phyloP scores from a whole-genome alignment of 208 protist genomes.

The Crithidia expoeki region DNA sequence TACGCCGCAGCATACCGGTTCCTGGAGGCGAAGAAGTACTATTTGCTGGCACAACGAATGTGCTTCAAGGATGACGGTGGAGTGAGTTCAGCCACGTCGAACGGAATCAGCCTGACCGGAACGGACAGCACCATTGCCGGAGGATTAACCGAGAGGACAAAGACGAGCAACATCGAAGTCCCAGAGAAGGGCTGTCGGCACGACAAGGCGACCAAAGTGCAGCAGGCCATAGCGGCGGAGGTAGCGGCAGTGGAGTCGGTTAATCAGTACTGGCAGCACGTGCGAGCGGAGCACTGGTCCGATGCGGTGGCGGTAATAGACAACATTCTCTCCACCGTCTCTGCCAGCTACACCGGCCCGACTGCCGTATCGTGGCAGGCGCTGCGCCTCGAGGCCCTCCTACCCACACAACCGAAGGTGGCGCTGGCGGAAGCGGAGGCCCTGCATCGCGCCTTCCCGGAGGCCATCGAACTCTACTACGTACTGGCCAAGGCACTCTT shows the following conservation, averaged over 20 bases:
- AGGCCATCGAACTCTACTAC: constrained; percentile 55
- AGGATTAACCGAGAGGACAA: not conserved
- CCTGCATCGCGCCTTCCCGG: constrained; percentile 38
- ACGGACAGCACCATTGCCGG: not conserved
- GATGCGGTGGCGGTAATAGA: constrained; percentile 47
- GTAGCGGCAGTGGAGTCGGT: constrained; percentile 39
- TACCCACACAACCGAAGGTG: constrained; percentile 50
- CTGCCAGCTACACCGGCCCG: constrained; percentile 33
- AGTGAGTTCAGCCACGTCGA: not conserved
- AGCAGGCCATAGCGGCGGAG: constrained; percentile 47
- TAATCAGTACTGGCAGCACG: constrained; percentile 55
- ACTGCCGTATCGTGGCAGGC: constrained; percentile 54
- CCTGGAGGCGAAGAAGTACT: constrained; percentile 51
- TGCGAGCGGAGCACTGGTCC: constrained; percentile 42
- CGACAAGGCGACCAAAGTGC: constrained; percentile 18
- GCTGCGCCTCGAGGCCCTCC: constrained; percentile 54
- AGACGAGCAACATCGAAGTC: not conserved
- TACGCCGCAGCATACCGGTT: constrained; percentile 35
- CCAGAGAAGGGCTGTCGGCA: not conserved
- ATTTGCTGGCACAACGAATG: constrained; percentile 47
- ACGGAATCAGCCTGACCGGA: not conserved
- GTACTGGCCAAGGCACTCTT: constrained; percentile 78
- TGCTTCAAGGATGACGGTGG: constrained; percentile 16
- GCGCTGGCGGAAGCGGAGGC: constrained; percentile 45
- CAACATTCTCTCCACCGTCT: constrained; percentile 23